Base-by-base conservation (phyloP, 2,329 filamentous ascomycete species). In the Botrytis sinoallii region DNA sequence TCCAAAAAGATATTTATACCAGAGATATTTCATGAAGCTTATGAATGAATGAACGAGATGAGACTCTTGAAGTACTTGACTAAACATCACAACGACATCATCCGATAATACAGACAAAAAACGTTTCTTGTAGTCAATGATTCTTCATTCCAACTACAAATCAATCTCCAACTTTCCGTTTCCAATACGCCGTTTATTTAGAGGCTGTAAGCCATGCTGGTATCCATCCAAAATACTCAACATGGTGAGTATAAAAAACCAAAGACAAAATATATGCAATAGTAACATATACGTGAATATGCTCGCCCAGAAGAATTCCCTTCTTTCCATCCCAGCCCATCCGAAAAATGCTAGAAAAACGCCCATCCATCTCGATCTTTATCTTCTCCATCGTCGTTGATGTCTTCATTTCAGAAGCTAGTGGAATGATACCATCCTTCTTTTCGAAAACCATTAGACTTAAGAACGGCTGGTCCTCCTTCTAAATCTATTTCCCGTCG, bases 401-500 rank as follows among this genome's bases (percentile, higher is more conserved):
- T 9, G 14, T 2, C 18, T 25, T 2, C 14, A 38, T 29, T 18
- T 25, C 32, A 32, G 10, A 44, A 32, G 32, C 32, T 32, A 32
- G 32, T 32, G 32, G 32, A 32, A 32, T 32, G 32, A 32, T 32
- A 32, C 32, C 32, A 32, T 32, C 32, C 32, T 32, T 32, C 32
- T 32, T 32, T 32, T 32, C 32, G 32, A 4, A 38, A 25, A 32
- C 48, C 6, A 57, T 32, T 16, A 42, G 18, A 14, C 60, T 46
- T 61, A 72, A n/a, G 42, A 68, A 48, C 42, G 55, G 22, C 16
- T 32, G 4, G 14, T n/a, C 6, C 64, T 60, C 40, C 68, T 73
- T 10, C n/a, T 75, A 71, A 75, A 72, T 57, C 78, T 73, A 52
- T 85, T 81, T 59, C 85, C 85, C 3, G 86, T 87, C 9, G 83